phyloP scores from a whole-genome alignment of 2,329 filamentous ascomycete genomes.

The Botryotinia calthae region DNA sequence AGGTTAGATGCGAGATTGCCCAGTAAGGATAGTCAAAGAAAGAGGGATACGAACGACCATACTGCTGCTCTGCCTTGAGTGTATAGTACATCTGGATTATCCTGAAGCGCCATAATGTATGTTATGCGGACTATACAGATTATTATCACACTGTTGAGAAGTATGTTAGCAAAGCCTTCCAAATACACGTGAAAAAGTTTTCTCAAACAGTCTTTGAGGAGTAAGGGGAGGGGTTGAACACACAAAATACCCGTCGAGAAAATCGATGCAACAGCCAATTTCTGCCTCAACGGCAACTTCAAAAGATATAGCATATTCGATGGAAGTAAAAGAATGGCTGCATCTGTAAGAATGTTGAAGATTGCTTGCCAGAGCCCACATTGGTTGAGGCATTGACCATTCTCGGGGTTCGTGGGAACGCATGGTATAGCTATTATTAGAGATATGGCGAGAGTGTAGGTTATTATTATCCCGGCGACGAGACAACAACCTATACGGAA shows the following conservation, averaged over 20 bases:
- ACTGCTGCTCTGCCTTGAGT: slow-evolving; percentile 5
- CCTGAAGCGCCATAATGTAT: not conserved
- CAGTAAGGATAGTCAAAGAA: not conserved
- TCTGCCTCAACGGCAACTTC: not conserved
- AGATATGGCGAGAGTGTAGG: not conserved
- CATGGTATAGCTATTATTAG: slow-evolving; percentile 2
- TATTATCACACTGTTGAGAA: not conserved
- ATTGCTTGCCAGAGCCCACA: slow-evolving; percentile 4
- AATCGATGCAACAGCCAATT: not conserved
- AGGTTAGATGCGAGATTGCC: not conserved
- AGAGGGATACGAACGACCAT: not conserved
- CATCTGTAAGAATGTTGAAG: not conserved
- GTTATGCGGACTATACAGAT: slow-evolving; percentile 5
- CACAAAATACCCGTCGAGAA: not conserved
- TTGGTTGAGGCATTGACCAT: not conserved
- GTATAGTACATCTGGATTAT: slow-evolving; percentile 1
- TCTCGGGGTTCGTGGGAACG: not conserved
- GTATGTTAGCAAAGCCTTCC: not conserved
- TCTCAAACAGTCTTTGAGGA: not conserved
- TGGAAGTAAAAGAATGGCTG: not conserved
- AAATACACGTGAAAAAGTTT: not conserved
- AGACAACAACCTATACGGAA: not conserved
- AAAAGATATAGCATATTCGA: not conserved
- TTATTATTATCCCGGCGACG: not conserved
- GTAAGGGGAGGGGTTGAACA: not conserved